Base-by-base conservation (phyloP, 306 rosid genomes). In the Lablab purpureus region DNA sequence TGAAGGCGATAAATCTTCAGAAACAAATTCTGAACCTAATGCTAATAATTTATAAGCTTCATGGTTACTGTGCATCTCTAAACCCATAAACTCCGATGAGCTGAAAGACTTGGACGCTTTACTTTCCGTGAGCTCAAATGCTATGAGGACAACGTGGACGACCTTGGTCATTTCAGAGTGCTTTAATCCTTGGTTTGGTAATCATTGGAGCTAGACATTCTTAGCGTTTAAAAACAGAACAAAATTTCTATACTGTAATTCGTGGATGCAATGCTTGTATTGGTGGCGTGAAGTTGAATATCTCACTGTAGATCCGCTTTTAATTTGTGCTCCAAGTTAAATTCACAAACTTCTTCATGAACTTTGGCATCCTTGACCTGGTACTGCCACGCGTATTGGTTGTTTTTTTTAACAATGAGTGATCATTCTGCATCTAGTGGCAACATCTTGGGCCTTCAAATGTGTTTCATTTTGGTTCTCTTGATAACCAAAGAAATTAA, bases 1-100 rank as follows among this genome's bases (percentile, higher is more conserved):
- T 76, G 91, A 86, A 75, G 92, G 81, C 32, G 88, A 84, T 37
- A 92, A 89, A 82, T 72, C 95, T 34, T 67, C 97, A 6, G 93
- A 88, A 76, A 73, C 91, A 52, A 81, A 85, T 80, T 50, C 90
- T 37, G 89, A 74, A 67, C 86, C 85, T 55, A 66, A 82, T 62
- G 71, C 83, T 83, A 80, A 87, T 77, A 80, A 82, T 75, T 88
- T 85, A 43, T 89, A 85, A 84, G 69, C 19, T 64, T 85, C 17
- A 78, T 67, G 54, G 60, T 52, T 54, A 47, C 3, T 51, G 55
- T 77, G 49, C n/a, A 51, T 56, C 45, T 30, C 73, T 65, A 15
- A 60, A 67, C 63, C 54, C 77, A 7, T 40, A 13, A 77, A 76
- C 66, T 80, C 74, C 36, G 75, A 73, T 19, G 64, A 55, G 82